Evolutionary conservation across 2,329 filamentous ascomycete genomes (phyloP), one percentile per base, ranked within the genome.

Genomic region (Pseudogymnoascus sp.): DNA sequence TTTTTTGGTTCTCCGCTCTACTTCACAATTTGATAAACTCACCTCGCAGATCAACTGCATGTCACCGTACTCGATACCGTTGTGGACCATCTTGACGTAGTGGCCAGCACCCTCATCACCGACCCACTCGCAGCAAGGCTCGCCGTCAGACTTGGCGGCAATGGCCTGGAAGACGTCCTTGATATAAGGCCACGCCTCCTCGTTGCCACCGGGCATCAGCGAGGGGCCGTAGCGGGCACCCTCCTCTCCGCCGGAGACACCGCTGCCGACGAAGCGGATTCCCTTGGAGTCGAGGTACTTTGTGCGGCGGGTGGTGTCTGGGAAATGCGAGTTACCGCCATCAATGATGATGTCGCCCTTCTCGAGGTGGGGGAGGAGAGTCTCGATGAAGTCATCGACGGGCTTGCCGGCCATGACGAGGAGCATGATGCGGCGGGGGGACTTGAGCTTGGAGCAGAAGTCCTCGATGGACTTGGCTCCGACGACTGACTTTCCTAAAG

Each of bases 11-110:
- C 23, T 2, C 14, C 7, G 2, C 5, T 58, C 35, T 5, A 16
- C 12, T 9, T 55, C 1, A 60, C 2, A 16, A 9, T 30, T 22
- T 30, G 16, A 38, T 38, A 59, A 59, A n/a, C 85, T 72, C 80
- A 96, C 93, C 88, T 99, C 94, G 80, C 89, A 95, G 77, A 99
- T 99, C 74, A 99, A 85, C 84, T 99, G 94, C 94, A 99, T 99
- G 82, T 99, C 94, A 87, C 94, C 94, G 78, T 99, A 99, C 83
- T 99, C 94, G 73, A 99, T 99, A 85, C 94, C 94, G 82, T 99
- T 99, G 89, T 99, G 94, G 67, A 99, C 94, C 94, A 99, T 99
- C 90, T 99, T 99, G 84, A 99, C 93, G 84, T 97, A 99, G 88
- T 99, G 94, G 72, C 94, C 94, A 80, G 94, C 91, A 86, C 94